Base-by-base conservation (phyloP, 2,329 filamentous ascomycete species). In the Pseudomassariella vexata region DNA sequence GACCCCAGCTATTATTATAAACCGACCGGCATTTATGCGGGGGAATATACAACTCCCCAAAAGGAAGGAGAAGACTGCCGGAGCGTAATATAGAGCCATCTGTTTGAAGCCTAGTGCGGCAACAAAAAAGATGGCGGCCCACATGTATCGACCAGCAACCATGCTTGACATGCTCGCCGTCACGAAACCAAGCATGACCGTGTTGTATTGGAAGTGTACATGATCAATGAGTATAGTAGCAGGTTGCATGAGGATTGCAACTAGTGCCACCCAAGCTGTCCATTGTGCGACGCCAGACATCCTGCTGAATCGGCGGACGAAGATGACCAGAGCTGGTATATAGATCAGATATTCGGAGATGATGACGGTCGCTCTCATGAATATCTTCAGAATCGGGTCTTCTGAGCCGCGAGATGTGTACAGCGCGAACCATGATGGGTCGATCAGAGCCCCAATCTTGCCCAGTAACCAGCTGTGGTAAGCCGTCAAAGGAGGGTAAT, bases 381-480 rank as follows among this genome's bases (percentile, higher is more conserved):
- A 98, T 6, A 95, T 76, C 62, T 96, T 96, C 41, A 98, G 68
- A 2, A 69, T 70, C 3, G 79, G 73, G 41, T 90, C 82, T 44
- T 95, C 85, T 21, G 80, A 70, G 29, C 87, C 89, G 34, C 90
- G 82, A 10, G 90, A 96, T 4, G 73, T 71, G 53, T 85, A 76
- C 10, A 98, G 75, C 9, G 79, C 80, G 56, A 96, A 98, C 92
- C 92, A 98, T 7, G 76, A 61, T 2, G 85, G 79, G 42, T 94
- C 70, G 56, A 96, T 82, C 22, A 80, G 57, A 32, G 77, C 71
- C 30, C 92, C 92, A 67, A 95, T 75, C 60, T 82, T 84, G 41
- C 92, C 92, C 39, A 94, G 65, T n/a, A 92, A 53, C 90, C 89
- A 96, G 66, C 89, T 95, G 60, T 98, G 92, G 62, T 98, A 98